phyloP scores from a whole-genome alignment of 768 basidiomycete genomes.

The Podaxis sp. region DNA sequence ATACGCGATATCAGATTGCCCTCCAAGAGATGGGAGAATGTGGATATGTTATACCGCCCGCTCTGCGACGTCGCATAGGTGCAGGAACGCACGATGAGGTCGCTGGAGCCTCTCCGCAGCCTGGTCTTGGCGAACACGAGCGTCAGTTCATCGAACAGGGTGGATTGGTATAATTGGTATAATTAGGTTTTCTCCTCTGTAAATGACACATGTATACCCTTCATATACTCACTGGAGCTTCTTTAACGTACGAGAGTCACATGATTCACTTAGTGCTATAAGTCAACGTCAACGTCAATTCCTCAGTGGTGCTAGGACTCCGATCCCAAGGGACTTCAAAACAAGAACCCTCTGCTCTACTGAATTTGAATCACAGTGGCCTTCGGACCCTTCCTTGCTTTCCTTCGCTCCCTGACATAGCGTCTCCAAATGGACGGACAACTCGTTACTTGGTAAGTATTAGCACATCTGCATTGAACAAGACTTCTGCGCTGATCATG shows the following conservation, averaged over 20 bases:
- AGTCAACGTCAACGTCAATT: background rate
- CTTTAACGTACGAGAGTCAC: background rate
- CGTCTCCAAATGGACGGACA: conserved; percentile 1
- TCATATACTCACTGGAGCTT: background rate
- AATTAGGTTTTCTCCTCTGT: background rate
- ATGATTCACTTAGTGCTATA: background rate
- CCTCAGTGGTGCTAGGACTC: background rate
- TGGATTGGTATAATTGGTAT: conserved; percentile 10
- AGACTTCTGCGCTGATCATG: background rate
- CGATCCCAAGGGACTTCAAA: background rate
- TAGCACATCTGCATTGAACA: background rate
- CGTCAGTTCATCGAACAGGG: conserved; percentile 12
- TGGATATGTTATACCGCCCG: conserved; percentile 41
- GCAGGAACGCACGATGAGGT: background rate
- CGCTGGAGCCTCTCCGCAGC: background rate
- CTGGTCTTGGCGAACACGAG: background rate
- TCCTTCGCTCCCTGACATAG: background rate
- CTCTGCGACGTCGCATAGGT: background rate
- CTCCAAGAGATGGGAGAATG: conserved; percentile 69
- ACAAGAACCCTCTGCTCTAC: background rate
- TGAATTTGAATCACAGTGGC: background rate
- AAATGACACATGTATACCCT: background rate
- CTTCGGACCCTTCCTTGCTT: background rate
- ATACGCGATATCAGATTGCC: conserved; percentile 63
- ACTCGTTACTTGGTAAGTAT: conserved; percentile 9